Conservation (phyloP, 768 basidiomycete genomes). For the Lactarius trivialis region DNA sequence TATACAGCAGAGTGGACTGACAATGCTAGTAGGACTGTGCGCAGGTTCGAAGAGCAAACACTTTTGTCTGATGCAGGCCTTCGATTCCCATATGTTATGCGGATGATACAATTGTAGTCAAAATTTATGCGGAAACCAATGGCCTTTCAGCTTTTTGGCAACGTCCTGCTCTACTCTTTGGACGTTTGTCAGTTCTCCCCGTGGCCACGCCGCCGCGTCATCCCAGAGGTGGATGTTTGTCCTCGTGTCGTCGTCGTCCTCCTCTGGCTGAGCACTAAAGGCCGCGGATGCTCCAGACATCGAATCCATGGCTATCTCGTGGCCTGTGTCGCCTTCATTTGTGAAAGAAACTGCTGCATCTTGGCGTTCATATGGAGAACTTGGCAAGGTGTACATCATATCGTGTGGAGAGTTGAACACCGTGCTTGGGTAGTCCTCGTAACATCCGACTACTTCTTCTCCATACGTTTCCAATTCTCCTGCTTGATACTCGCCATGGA, state of each 20-base stretch:
- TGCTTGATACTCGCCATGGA: not conserved
- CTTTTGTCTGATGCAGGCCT: not conserved
- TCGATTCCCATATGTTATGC: not conserved
- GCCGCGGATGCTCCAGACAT: not conserved
- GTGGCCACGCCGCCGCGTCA: slow-evolving; percentile 3
- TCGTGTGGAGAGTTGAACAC: not conserved
- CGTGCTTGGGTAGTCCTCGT: not conserved
- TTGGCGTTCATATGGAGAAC: slow-evolving; percentile 1
- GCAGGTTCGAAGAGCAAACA: not conserved
- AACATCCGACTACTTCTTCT: not conserved
- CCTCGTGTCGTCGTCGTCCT: not conserved
- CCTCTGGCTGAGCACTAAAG: not conserved
- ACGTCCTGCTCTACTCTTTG: slow-evolving; percentile 57
- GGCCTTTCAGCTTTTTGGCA: slow-evolving; percentile 45
- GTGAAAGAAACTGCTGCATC: not conserved
- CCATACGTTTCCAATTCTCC: not conserved
- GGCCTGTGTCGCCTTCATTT: not conserved
- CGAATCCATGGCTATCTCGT: not conserved
- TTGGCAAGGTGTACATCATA: not conserved
- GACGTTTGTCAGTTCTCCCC: slow-evolving; percentile 26
- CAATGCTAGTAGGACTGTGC: too few species aligned
- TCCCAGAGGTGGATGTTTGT: slow-evolving; percentile 11
- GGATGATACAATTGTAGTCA: slow-evolving; percentile 28
- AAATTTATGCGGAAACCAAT: slow-evolving; percentile 61
- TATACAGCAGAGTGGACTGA: too few species aligned